Base-by-base conservation (phyloP, 805 yeast species). In the Wickerhamiella vanderwaltii region DNA sequence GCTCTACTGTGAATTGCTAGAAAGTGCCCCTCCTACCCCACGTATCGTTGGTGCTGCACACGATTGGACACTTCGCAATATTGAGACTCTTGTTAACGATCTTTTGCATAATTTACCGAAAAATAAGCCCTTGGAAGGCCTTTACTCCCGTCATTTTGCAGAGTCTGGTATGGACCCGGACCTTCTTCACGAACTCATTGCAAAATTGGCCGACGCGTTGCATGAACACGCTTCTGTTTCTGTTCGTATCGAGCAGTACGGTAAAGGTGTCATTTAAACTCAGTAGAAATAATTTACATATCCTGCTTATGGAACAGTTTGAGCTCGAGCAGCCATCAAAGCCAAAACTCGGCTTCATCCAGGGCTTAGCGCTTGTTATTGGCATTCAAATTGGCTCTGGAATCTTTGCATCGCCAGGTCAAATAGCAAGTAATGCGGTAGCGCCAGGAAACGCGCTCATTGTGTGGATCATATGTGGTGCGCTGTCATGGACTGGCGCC, bases 361-460 rank as follows among this genome's bases (percentile, higher is more conserved):
- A 62, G 41, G 68, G 69, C 6, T 51, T 64, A 18, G 58, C 60
- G 2, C 52, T 64, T 11, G 66, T 65, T 2, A 49, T 64, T 17
- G 68, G 68, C 5, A 52, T 64, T n/a, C 67, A 64, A 41, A 59
- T 64, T n/a, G 68, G 68, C 6, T 62, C 68, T 2, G 69, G 69
- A 6, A 64, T 64, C 28, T 64, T 65, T 41, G 58, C 68, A 17
- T 62, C 67, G 9, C 69, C 69, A 2, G 59, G 62, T 30, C 59
- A 59, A 43, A 56, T 64, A n/a, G 55, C 57, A 44, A 46, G 53
- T 12, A 55, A 53, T 40, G 62, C 65, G 0, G 66, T 66, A 9
- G 61, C 67, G 2, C 58, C 57, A 0, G 66, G 62, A 3, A 54
- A 59, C 9, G 53, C 67, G 5, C 45, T 64, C 12, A 29, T 59